Evolutionary conservation across 2,329 filamentous ascomycete species (phyloP), one percentile per base, ranked within the genome.

Genomic region (Xylaria arbuscula): DNA sequence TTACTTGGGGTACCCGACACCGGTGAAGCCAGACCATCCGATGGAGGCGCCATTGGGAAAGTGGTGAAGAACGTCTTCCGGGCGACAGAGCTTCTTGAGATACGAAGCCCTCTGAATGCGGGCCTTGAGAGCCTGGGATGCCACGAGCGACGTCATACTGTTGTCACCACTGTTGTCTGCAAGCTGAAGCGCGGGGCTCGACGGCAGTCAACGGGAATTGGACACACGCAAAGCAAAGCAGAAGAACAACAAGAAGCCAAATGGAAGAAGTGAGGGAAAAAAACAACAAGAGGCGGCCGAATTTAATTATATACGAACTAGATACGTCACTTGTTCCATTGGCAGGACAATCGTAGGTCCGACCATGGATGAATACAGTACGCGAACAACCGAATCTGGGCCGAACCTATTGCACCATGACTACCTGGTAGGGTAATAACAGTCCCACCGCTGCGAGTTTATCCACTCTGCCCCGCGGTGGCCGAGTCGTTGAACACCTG

Each of bases 1-100:
- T 75, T 83, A 92, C 91, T 96, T 96, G 71, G 93, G 93, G 82
- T 96, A 96, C 68, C 93, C 93, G 62, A 97, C 93, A 75, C 93
- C 93, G 13, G 93, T 97, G 81, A 97, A 97, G 42, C 93, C 93
- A 72, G 90, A 93, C 93, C 93, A 97, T 76, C 93, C 94, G 75
- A 97, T 88, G 80, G 96, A 96, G n/a, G 92, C 82, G 77, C 90
- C 90, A 84, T 96, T 88, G 72, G 93, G 93, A 76, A 97, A 97
- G 74, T 92, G 86, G 71, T 92, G 86, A 68, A 97, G 86, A 72
- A 97, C 81, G 79, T 97, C 93, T 80, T 96, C 89, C 45, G 93
- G 89, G 75, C 89, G 89, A 75, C 90, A 89, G 67, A 97, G 84
- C 86, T 95, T 97, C 76, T 89, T 90, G 65, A 97, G 86, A 81